Base-by-base conservation (phyloP, 192 early-diverging fungal genomes). In the Coemansia nantahalensis region DNA sequence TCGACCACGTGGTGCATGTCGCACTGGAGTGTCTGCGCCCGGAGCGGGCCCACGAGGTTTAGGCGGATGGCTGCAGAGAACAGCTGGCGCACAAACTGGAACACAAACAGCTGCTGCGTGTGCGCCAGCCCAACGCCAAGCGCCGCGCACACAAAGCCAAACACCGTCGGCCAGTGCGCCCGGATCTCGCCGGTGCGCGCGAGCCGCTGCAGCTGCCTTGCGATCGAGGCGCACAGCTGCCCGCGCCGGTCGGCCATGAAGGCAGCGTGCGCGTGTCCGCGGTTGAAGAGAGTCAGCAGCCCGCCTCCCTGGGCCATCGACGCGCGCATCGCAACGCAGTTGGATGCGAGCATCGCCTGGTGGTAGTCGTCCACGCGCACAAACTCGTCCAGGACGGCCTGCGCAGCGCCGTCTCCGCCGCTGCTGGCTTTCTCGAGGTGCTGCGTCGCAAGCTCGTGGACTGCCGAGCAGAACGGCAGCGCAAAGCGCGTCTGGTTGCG, bases 11-110 rank as follows among this genome's bases (percentile, higher is more conserved):
- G 52, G 30, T 84, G 76, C 19, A 83, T 80, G 37, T 83, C 65
- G 45, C 84, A 69, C 53, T 93, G 72, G 19, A 89, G 65, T 31
- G 80, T 69, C 54, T 97, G 94, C 6, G 88, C 90, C 43, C 86
- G 80, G 62, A 93, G 91, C 7, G 94, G 94, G 1, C 94, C 94
- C 37, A 92, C 77, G 8, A 95, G 76, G 57, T 93, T 94, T 24
- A 97, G 76, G 11, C 94, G 80, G 19, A 97, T 86, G 7, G 91
- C 91, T 0, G 91, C 85, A 1, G 91, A 93, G 39, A 93, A 79
- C 9, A 92, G 62, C n/a, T 88, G 81, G 11, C 94, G 84, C n/a
- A 85, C 82, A 78, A 90, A 90, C 30, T 91, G 70, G 65, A 91
- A 95, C 43, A 97, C 51, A 51, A 82, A 87, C 31, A 95, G 76